Evolutionary conservation across 768 basidiomycete species (phyloP).

Genomic region (Trametes gibbosa): DNA sequence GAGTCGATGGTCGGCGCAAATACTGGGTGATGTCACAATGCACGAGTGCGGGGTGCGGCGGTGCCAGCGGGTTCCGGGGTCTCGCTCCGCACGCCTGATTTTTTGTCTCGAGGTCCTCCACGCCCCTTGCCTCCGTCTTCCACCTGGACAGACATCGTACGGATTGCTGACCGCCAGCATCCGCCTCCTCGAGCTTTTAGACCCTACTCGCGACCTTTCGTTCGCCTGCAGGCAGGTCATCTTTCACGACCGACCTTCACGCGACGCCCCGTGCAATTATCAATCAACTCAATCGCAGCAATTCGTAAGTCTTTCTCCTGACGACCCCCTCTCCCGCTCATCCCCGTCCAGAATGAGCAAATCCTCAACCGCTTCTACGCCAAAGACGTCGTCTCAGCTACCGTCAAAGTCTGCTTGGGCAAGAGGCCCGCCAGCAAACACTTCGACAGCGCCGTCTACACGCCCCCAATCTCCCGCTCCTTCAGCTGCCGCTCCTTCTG

Average conservation of each 20-base stretch:
- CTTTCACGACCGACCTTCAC: conserved; percentile 77
- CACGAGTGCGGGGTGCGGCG: not conserved
- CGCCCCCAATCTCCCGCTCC: conserved; percentile 80
- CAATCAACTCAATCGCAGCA: conserved; percentile 47
- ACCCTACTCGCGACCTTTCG: conserved; percentile 40
- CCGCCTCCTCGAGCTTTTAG: conserved; percentile 26
- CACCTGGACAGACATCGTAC: conserved; percentile 31
- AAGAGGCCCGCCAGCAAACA: conserved; percentile 76
- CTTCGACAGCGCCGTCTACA: conserved; percentile 54
- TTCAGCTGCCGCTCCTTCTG: conserved; percentile 30
- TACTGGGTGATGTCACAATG: conserved; percentile 6
- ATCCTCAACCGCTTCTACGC: conserved; percentile 69
- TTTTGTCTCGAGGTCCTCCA: conserved; percentile 23
- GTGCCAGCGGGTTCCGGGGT: conserved; percentile 19
- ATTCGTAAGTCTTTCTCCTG: conserved; percentile 30
- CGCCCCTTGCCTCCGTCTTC: conserved; percentile 28
- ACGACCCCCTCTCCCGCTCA: conserved; percentile 15
- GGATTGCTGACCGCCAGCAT: conserved; percentile 34
- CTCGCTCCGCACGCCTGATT: conserved; percentile 17
- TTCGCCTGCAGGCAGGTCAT: conserved; percentile 91
- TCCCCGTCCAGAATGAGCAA: conserved; percentile 82
- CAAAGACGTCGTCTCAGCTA: conserved; percentile 73
- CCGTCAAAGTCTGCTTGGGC: conserved; percentile 87
- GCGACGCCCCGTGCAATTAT: conserved; percentile 53
- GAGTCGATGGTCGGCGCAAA: too few species aligned